A percentile compares a stretch with the other conserved stretches of the same genome.
Conservation (phyloP, 768 basidiomycete species). For the Sporobolomyces pararoseus region DNA sequence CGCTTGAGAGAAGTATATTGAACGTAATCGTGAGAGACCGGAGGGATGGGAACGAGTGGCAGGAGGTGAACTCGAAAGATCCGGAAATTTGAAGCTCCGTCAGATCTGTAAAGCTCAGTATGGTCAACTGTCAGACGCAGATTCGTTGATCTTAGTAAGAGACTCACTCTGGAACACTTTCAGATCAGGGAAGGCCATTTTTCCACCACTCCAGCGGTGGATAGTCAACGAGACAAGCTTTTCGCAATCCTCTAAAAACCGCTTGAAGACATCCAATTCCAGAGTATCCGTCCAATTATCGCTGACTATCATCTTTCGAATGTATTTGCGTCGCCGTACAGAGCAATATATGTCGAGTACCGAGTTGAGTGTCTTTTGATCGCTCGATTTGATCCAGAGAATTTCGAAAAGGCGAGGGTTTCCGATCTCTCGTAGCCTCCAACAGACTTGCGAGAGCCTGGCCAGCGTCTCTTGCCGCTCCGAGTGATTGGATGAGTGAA, state of each 20-base stretch:
- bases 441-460: not conserved
- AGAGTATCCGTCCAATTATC: constrained; percentile 1
- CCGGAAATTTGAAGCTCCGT: not conserved
- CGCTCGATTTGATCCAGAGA: constrained; percentile 2
- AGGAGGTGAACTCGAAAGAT: not conserved
- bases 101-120: not conserved
- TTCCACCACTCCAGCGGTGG: not conserved
- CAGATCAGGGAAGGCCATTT: not conserved
- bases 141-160: not conserved
- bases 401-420: not conserved
- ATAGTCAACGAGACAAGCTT: not conserved
- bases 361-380: not conserved
- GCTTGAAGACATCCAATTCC: not conserved
- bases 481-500: not conserved
- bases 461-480: not conserved
- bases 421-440: not conserved
- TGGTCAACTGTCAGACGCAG: not conserved
- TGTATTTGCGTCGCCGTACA: no score
- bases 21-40: not conserved
- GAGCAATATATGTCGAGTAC: not conserved
- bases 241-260: not conserved
- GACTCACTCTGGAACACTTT: not conserved
- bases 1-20: not conserved
- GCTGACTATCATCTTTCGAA: not conserved
- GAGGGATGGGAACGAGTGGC: not conserved